Base-by-base conservation (phyloP, 2,329 filamentous ascomycete genomes). In the Penicillium decumbens region DNA sequence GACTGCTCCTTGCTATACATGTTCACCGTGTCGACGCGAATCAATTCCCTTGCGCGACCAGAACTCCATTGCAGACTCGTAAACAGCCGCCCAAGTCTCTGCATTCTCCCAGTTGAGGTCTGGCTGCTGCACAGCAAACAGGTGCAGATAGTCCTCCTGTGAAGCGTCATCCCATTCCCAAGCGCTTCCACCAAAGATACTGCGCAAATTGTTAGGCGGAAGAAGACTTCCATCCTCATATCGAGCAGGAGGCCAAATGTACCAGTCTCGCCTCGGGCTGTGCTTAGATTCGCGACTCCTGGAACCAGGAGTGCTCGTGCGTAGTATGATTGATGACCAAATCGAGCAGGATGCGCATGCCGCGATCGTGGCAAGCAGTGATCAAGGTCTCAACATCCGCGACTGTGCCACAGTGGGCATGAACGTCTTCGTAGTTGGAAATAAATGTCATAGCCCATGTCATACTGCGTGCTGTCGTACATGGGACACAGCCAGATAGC, bases 61-160 rank as follows among this genome's bases (percentile, higher is more conserved):
- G 64, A 89, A 91, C 41, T 79, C 77, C 78, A 89, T 86, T 1
- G 83, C 75, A 6, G 75, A 77, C 29, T 84, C 77, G 66, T 88
- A 87, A 20, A 89, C 80, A 4, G 85, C 86, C 29, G 77, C 69
- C 4, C 87, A 78, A 0, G 82, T 79, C 23, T 78, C 79, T 0
- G 75, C 71, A 48, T 83, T 85, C 62, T 89, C 85, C 86, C 86
- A 91, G 67, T 91, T 91, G 12, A 91, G 73, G 59, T 91, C 88
- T 0, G 88, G 87, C 65, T 90, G 87, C 55, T 86, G 80, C 8
- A 78, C 77, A 7, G 82, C 80, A 65, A 89, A 91, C 12, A 91
- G 75, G 55, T 85, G 82, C 0, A 89, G 78, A 60, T 87, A 89
- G 64, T 88, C 89, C 65, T 89, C 83, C 44, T 79, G 73, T 0